phyloP scores from a whole-genome alignment of 1,139 yeast genomes.

The Yamadazyma trypodendri region DNA sequence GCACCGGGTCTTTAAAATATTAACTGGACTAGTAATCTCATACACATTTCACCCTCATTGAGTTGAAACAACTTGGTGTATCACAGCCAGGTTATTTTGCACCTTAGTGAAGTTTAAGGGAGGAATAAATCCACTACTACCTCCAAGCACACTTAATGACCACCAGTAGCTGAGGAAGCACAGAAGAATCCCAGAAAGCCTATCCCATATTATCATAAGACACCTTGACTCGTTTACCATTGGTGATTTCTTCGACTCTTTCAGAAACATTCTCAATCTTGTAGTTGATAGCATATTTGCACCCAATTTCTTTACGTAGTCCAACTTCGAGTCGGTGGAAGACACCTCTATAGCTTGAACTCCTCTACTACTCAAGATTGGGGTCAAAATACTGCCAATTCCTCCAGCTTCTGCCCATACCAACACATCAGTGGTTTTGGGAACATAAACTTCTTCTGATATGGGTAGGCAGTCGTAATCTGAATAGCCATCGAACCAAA shows the following conservation, averaged over 20 bases:
- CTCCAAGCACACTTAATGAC: slow-evolving; percentile 79
- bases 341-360: slow-evolving; percentile 85
- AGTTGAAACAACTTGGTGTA: slow-evolving; percentile 64
- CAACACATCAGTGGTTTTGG: slow-evolving; percentile 68
- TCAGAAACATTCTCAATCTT: slow-evolving; percentile 54
- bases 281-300: slow-evolving; percentile 73
- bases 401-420: slow-evolving; percentile 97
- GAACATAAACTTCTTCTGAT: slow-evolving; percentile 64
- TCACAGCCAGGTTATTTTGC: slow-evolving; percentile 59
- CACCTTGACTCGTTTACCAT: slow-evolving; percentile 69
- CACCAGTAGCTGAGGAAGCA: slow-evolving; percentile 64
- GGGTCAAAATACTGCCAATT: slow-evolving; percentile 71
- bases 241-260: slow-evolving; percentile 64
- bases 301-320: slow-evolving; percentile 62
- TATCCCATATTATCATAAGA: slow-evolving; percentile 83
- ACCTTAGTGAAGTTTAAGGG: slow-evolving; percentile 56
- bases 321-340: slow-evolving; percentile 66
- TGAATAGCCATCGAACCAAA: slow-evolving; percentile 67
- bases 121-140: slow-evolving; percentile 82
- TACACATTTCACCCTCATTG: slow-evolving; percentile 53
- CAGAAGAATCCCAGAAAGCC: slow-evolving; percentile 65
- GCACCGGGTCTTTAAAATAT: slow-evolving; percentile 46
- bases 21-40: slow-evolving; percentile 55
- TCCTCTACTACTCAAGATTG: slow-evolving; percentile 59
- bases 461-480: slow-evolving; percentile 76